Evolutionary conservation across 768 basidiomycete genomes (phyloP), one percentile per base, ranked within the genome.

Genomic region (Boletus reticuloceps): DNA sequence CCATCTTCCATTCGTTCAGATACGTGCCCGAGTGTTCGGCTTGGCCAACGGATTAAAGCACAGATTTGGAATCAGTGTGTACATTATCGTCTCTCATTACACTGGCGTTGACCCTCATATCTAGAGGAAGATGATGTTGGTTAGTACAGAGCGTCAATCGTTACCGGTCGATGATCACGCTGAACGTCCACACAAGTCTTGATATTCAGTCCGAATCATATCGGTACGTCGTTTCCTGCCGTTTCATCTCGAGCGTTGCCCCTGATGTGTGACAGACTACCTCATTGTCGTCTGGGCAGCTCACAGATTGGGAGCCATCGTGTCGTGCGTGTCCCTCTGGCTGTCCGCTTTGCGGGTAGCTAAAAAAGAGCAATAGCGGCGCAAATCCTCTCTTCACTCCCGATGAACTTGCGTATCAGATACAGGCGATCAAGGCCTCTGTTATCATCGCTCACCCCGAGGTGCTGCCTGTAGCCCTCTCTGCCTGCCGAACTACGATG

Each of bases 151-250:
- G 11, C 6, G 11, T 17, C 17, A 34, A 27, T 16, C 11, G 14
- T 29, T 31, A 5, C 29, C 12, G 8, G 27, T 45, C 10, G n/a
- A n/a, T n/a, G n/a, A n/a, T n/a, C n/a, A n/a, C n/a, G 9, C 44
- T 70, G 22, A 62, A 40, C 36, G n/a, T 55, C 27, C 27, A 32
- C 9, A 5, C 48, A 59, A 88, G 87, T 85, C 9, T 73, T 86
- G 53, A 64, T 87, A 40, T 86, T 82, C 66, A 84, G 85, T 56
- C 78, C 83, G 29, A 89, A 89, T 64, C 83, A 87, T 60, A 65
- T 87, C 40, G 86, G 85, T 83, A 58, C 40, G 76, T 63, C 31
- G 13, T 50, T 38, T 14, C 29, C 17, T 17, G 10, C 7, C 34
- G 3, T 41, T 13, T 53, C 20, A 32, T 45, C 16, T 36, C 25